Percentiles rank a stretch among this genome's conserved stretches.
Evolutionary conservation across 1,284 basidiomycete genomes (phyloP).

Genomic region (Thelephora terrestris): DNA sequence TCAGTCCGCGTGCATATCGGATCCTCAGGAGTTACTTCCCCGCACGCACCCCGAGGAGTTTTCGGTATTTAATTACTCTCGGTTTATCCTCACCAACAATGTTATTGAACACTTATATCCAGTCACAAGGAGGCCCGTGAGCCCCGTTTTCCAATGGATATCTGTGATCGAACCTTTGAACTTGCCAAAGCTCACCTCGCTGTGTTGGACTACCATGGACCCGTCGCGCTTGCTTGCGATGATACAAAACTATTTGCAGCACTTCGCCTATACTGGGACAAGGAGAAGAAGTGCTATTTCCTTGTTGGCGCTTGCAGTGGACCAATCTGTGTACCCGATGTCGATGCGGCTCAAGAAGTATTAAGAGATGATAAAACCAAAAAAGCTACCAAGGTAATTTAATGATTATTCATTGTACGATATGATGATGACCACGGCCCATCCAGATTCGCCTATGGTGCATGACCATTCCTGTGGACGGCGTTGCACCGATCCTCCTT

Average conservation of each 20-base stretch:
- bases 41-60: slow-evolving; percentile 11
- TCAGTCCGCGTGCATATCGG: slow-evolving; percentile 21
- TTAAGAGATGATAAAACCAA: slow-evolving; percentile 1
- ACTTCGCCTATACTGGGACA: slow-evolving; percentile 19
- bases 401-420: not conserved
- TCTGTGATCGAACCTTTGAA: slow-evolving; percentile 14
- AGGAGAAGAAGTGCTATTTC: slow-evolving; percentile 6
- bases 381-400: slow-evolving; percentile 15
- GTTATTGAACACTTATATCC: not conserved
- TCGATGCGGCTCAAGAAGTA: slow-evolving; percentile 6
- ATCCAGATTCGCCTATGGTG: slow-evolving; percentile 17
- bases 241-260: slow-evolving; percentile 23
- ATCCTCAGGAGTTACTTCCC: slow-evolving; percentile 18
- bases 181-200: slow-evolving; percentile 12
- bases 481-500: slow-evolving; percentile 17
- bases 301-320: slow-evolving; percentile 12
- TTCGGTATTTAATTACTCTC: slow-evolving; percentile 16
- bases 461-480: slow-evolving; percentile 16
- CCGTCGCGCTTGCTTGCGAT: slow-evolving; percentile 22
- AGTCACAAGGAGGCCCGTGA: not conserved
- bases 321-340: slow-evolving; percentile 12
- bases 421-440: not conserved
- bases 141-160: slow-evolving; percentile 10
- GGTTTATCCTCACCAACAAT: not conserved
- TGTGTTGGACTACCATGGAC: slow-evolving; percentile 18